Evolutionary conservation across 2,329 filamentous ascomycete genomes (phyloP).

Genomic region (Scortechinia acanthostroma): DNA sequence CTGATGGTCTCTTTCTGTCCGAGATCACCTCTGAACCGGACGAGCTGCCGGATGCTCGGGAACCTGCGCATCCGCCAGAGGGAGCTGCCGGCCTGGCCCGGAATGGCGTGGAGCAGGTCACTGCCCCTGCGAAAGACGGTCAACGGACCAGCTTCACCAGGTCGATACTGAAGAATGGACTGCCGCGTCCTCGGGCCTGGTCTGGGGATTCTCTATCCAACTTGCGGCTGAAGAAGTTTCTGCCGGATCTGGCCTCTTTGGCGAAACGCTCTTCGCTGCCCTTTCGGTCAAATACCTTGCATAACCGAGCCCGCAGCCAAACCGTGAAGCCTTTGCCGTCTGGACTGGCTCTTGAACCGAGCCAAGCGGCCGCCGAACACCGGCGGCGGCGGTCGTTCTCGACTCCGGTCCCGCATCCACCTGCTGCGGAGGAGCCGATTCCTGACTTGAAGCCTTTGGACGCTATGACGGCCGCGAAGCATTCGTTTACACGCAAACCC

Average conservation of each 20-base stretch:
- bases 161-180: conserved; percentile 18
- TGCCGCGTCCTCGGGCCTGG: conserved; percentile 21
- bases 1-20: conserved; percentile 8
- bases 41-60: not conserved
- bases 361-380: not conserved
- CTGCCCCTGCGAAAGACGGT: not conserved
- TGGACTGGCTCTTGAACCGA: not conserved
- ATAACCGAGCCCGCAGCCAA: not conserved
- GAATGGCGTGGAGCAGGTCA: not conserved
- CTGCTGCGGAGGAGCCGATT: conserved; percentile 13
- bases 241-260: conserved; percentile 20
- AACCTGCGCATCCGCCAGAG: not conserved
- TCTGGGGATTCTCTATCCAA: conserved; percentile 18
- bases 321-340: not conserved
- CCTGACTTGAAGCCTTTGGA: conserved; percentile 18
- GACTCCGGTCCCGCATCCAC: conserved; percentile 7
- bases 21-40: conserved; percentile 1
- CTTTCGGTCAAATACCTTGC: conserved; percentile 6
- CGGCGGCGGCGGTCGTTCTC: not conserved
- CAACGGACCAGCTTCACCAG: conserved; percentile 20
- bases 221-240: conserved; percentile 17
- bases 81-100: not conserved
- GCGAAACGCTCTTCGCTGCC: conserved; percentile 18
- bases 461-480: conserved; percentile 9
- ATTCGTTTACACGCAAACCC: conserved; percentile 12